Percentiles rank a stretch among this genome's conserved stretches.
Evolutionary conservation across 2,329 filamentous ascomycete genomes (phyloP).

Genomic region (Fusarium domesticum): DNA sequence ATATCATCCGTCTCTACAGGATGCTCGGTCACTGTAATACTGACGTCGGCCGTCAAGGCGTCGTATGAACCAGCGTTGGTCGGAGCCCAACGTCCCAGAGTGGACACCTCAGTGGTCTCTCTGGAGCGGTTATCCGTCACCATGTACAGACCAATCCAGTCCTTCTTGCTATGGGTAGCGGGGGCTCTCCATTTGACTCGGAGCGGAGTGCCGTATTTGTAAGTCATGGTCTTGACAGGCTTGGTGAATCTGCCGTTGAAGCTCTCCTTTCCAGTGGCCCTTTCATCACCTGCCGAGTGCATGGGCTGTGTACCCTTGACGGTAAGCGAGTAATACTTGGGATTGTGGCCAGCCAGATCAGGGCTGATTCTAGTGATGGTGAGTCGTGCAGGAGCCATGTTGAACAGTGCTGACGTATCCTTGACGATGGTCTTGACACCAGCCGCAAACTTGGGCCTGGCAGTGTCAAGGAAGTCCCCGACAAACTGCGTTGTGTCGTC

Average conservation of each 20-base stretch:
- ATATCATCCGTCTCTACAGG: slow-evolving; percentile 51
- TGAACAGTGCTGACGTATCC: slow-evolving; percentile 84
- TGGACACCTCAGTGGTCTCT: slow-evolving; percentile 78
- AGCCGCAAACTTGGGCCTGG: slow-evolving; percentile 79
- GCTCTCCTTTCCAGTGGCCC: slow-evolving; percentile 70
- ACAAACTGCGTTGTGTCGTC: slow-evolving; percentile 85
- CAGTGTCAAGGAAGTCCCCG: slow-evolving; percentile 83
- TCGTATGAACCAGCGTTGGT: slow-evolving; percentile 76
- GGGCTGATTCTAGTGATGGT: slow-evolving; percentile 76
- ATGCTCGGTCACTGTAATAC: slow-evolving; percentile 69
- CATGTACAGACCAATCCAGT: slow-evolving; percentile 97
- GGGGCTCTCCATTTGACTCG: slow-evolving; percentile 89
- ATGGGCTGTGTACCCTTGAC: slow-evolving; percentile 64
- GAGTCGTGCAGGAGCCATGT: slow-evolving; percentile 81
- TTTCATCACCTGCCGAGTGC: slow-evolving; percentile 51
- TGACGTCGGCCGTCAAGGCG: slow-evolving; percentile 68
- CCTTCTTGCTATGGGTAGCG: slow-evolving; percentile 78
- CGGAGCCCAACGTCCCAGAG: slow-evolving; percentile 84
- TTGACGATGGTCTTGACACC: slow-evolving; percentile 84
- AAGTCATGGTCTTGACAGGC: slow-evolving; percentile 69
- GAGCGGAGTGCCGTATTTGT: slow-evolving; percentile 89
- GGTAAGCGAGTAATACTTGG: slow-evolving; percentile 74
- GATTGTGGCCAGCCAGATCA: slow-evolving; percentile 75
- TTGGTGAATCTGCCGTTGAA: slow-evolving; percentile 65
- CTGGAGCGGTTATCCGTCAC: slow-evolving; percentile 89